Evolutionary conservation across 805 yeast genomes (phyloP), one percentile per base, ranked within the genome.

Genomic region (Metschnikowia picachoensis): DNA sequence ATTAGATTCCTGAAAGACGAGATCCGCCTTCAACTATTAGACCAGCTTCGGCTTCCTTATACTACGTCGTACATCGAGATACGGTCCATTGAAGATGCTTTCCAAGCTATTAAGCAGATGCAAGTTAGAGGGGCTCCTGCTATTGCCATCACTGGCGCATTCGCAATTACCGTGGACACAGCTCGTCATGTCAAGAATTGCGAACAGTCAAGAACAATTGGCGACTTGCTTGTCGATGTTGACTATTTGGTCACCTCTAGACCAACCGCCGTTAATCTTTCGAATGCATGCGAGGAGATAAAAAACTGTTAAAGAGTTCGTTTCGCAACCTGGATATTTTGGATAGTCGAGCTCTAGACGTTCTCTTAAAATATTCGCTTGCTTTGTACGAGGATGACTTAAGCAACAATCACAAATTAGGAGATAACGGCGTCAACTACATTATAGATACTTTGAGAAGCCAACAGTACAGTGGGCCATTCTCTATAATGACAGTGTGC

Each of bases 111-210:
- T 64, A 83, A 82, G 60, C 74, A 74, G 47, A 92, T 92, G 99
- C 90, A 87, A 58, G 97, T 95, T 4, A 77, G 99, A 62, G 99
- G 99, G 33, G 99, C 99, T 0, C 99, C 99, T 0, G 98, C 98
- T 1, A 92, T 92, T 61, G 97, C 97, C 51, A 87, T 92, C 47
- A 97, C 92, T 2, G 98, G 96, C 5, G 82, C 90, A 1, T 76
- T 91, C 49, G 79, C 96, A 2, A 77, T 92, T 3, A 83, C 87
- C 2, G 81, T 86, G n/a, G 97, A 92, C 53, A 65, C 80, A 3
- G 67, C 66, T 46, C 57, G 58, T 59, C 46, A 46, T 39, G 70
- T 66, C 34, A 41, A 61, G 50, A 31, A 53, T 48, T 29, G 39
- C 1, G 31, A 35, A 2, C n/a, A 28, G 3, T 2, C 27, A 12